phyloP scores from a whole-genome alignment of 495 filamentous ascomycete species.

The Xylona heveae region DNA sequence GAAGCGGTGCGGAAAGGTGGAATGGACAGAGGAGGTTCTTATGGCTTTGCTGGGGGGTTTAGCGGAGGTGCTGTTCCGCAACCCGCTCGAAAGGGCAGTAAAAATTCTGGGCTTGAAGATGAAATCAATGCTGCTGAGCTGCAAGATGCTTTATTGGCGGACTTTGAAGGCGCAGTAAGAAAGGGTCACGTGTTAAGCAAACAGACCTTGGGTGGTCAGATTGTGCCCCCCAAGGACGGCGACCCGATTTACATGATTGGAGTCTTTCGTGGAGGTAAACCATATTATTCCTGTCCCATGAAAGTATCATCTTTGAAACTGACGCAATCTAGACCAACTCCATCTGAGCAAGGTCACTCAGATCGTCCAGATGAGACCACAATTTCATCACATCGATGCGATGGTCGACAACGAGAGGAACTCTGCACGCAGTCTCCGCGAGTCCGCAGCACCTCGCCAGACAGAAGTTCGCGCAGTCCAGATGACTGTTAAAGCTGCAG shows the following conservation, averaged over 20 bases:
- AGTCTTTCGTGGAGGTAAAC: slow-evolving; percentile 40
- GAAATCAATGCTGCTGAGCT: slow-evolving; percentile 16
- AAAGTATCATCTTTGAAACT: background rate
- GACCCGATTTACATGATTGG: slow-evolving; percentile 54
- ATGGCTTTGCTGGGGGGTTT: slow-evolving; percentile 38
- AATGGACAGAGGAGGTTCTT: slow-evolving; percentile 30
- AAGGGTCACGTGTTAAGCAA: slow-evolving; percentile 29
- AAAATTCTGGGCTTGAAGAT: slow-evolving; percentile 16
- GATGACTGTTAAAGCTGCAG: slow-evolving; percentile 40
- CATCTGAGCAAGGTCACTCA: slow-evolving; percentile 47
- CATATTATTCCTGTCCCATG: too few relatives aligned
- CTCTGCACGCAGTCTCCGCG: slow-evolving; percentile 14
- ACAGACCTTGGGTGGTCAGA: slow-evolving; percentile 46
- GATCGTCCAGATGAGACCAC: slow-evolving; percentile 51
- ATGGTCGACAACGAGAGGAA: slow-evolving; percentile 25
- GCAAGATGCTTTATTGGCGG: slow-evolving; percentile 18
- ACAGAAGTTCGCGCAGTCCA: slow-evolving; percentile 41
- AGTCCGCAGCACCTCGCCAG: slow-evolving; percentile 19
- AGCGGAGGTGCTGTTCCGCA: slow-evolving; percentile 16
- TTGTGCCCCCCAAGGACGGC: slow-evolving; percentile 30
- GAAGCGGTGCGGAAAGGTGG: slow-evolving; percentile 37
- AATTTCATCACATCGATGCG: slow-evolving; percentile 58
- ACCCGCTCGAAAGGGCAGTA: slow-evolving; percentile 14
- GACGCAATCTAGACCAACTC: slow-evolving; percentile 27
- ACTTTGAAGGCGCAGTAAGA: slow-evolving; percentile 26